phyloP scores from a whole-genome alignment of 139 green algal genomes.

The Haematococcus sp. region DNA sequence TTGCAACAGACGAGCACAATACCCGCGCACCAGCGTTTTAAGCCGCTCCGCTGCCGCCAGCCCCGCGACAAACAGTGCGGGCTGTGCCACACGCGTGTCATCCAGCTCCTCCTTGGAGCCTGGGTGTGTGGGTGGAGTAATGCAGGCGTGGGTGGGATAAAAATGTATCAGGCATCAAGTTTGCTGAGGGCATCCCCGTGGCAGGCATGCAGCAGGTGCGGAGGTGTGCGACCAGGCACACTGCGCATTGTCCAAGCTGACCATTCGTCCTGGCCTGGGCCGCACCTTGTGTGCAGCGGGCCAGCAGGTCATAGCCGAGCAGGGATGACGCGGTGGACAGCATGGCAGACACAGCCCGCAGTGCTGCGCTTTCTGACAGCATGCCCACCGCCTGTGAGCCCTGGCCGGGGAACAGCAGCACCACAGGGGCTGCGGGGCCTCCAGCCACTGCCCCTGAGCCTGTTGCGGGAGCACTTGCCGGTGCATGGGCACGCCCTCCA shows the following conservation, averaged over 20 bases:
- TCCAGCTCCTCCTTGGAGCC: conserved; percentile 86
- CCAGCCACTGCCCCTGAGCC: no score
- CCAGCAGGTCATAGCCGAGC: conserved; percentile 87
- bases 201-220: no score
- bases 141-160: no score
- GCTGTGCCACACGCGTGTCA: conserved; percentile 71
- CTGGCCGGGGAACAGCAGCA: conserved; percentile 90
- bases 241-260: no score
- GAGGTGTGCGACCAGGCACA: no score
- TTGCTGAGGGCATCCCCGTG: no score
- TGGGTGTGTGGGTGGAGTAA: conserved; percentile 7
- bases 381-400: conserved; percentile 75
- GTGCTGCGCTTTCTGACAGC: conserved; percentile 52
- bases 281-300: conserved; percentile 16
- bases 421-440: conserved; percentile 20
- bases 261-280: not conserved
- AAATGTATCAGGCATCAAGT: no score
- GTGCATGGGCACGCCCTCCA: no score
- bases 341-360: conserved; percentile 82
- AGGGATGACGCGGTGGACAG: conserved; percentile 69
- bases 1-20: no score
- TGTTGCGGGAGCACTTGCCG: no score
- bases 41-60: conserved; percentile 82
- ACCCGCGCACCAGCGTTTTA: conserved; percentile 35
- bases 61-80: conserved; percentile 87